Evolutionary conservation across 495 filamentous ascomycete genomes (phyloP).

Genomic region (Jackrogersella multiformis): DNA sequence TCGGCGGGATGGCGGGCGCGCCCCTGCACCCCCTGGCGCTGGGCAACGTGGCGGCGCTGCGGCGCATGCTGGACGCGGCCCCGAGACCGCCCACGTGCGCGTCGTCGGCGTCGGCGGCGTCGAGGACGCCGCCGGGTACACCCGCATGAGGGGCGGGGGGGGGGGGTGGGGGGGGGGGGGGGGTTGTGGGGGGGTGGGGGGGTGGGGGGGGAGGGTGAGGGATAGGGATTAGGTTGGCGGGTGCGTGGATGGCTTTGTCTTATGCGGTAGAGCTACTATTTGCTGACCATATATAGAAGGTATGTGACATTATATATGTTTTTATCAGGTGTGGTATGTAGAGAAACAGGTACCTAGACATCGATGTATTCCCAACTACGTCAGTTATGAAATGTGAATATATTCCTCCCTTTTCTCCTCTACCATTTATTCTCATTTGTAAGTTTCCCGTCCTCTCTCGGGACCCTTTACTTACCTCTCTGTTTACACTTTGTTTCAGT

Average conservation of each 20-base stretch:
- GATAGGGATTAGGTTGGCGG: neutral
- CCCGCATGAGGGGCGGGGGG: constrained; percentile 73
- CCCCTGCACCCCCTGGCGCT: constrained; percentile 76
- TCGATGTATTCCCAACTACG: too few relatives aligned
- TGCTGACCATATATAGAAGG: too few relatives aligned
- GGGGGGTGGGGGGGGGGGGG: constrained; percentile 68
- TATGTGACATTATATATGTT: too few relatives aligned
- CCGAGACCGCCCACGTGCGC: constrained; percentile 50
- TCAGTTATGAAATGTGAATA: too few relatives aligned
- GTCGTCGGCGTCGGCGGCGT: constrained; percentile 78
- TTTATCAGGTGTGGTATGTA: too few relatives aligned
- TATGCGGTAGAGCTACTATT: too few relatives aligned
- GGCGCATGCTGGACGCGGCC: constrained; percentile 60
- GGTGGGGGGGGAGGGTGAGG: constrained; percentile 59
- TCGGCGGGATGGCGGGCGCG: constrained; percentile 73
- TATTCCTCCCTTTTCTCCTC: too few relatives aligned
- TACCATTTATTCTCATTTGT: too few relatives aligned
- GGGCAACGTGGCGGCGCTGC: constrained; percentile 72
- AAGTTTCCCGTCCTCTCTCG: too few relatives aligned
- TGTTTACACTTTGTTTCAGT: too few relatives aligned
- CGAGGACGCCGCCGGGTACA: constrained; percentile 63
- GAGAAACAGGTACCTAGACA: too few relatives aligned
- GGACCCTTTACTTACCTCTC: too few relatives aligned
- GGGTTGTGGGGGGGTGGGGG: constrained; percentile 69
- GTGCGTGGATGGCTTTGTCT: neutral